Base-by-base conservation (phyloP, 768 basidiomycete species). In the Solioccasus polychromus region DNA sequence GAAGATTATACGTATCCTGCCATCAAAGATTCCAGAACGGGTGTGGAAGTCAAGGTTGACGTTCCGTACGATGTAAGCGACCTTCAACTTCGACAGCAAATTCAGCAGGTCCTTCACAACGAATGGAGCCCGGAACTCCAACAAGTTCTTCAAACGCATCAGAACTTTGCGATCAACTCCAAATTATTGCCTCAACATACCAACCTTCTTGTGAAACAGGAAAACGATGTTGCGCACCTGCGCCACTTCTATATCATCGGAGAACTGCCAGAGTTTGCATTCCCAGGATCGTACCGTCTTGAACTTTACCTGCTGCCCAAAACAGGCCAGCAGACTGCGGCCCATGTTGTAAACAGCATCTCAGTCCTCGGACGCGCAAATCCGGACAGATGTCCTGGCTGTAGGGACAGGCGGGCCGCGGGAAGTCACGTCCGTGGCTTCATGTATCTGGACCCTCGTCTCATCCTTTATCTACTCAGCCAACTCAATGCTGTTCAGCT, bases 1-100 rank as follows among this genome's bases (percentile, higher is more conserved):
- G 44, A 25, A 57, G 56, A 58, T 31, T 57, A 57, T 29, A 54
- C 56, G 8, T 57, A 57, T 23, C 56, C 56, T 22, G 19, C 44
- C 7, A 54, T 57, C 20, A 51, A 10, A 9, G 56, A 55, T 24
- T 26, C 42, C 17, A n/a, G 3, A 6, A 44, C 48, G 2, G 38
- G 37, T 10, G 12, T 7, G 6, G 32, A 40, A 10, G 52, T 59
- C 28, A 31, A 51, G 29, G 56, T 58, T 14, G 41, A 51, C 10
- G 41, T 28, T 7, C 52, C 56, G 1, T 54, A 54, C 2, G 40
- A 58, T 2, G 25, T 23, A 5, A 41, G 7, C 1, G 8, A 55
- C 7, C 3, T 37, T 5, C 0, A 28, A 11, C 48, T 51, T 17
- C 53, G 53, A n/a, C n/a, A 51, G 39, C 5, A 38, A 8, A 55